Evolutionary conservation across 129 eudicot species (phyloP).

Genomic region (Sambucus nigra): DNA sequence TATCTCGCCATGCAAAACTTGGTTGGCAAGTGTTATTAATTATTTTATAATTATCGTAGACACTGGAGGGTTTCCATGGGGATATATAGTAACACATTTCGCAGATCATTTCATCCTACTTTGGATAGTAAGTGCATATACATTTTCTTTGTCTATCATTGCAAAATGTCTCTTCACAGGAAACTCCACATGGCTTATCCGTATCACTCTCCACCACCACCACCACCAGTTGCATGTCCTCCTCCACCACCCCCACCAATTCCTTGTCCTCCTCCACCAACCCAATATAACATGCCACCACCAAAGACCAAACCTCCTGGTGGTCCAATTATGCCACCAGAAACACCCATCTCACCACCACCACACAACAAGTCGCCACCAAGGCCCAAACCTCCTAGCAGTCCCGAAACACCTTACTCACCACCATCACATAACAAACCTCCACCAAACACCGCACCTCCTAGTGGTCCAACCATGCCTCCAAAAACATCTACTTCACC

Average conservation of each 20-base stretch:
- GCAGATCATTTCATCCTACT: not conserved
- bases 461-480: not conserved
- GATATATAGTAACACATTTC: not conserved
- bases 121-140: not conserved
- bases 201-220: slow-evolving; percentile 17
- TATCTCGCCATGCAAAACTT: too few species aligned
- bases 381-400: slow-evolving; percentile 12
- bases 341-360: slow-evolving; percentile 25
- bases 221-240: slow-evolving; percentile 23
- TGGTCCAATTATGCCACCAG: slow-evolving; percentile 21
- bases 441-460: slow-evolving; percentile 6
- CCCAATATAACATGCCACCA: slow-evolving; percentile 4
- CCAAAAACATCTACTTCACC: not conserved
- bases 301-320: slow-evolving; percentile 16
- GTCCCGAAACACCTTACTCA: slow-evolving; percentile 15
- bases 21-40: too few species aligned
- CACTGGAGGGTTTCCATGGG: not conserved
- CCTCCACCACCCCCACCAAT: slow-evolving; percentile 20
- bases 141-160: not conserved
- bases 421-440: slow-evolving; percentile 23
- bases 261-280: slow-evolving; percentile 10
- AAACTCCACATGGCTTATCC: slow-evolving; percentile 9
- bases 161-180: slow-evolving; percentile 5
- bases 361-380: slow-evolving; percentile 19
- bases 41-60: too few species aligned